Evolutionary conservation across 2,329 filamentous ascomycete genomes (phyloP), one percentile per base, ranked within the genome.

Genomic region (Cladophialophora carrionii): DNA sequence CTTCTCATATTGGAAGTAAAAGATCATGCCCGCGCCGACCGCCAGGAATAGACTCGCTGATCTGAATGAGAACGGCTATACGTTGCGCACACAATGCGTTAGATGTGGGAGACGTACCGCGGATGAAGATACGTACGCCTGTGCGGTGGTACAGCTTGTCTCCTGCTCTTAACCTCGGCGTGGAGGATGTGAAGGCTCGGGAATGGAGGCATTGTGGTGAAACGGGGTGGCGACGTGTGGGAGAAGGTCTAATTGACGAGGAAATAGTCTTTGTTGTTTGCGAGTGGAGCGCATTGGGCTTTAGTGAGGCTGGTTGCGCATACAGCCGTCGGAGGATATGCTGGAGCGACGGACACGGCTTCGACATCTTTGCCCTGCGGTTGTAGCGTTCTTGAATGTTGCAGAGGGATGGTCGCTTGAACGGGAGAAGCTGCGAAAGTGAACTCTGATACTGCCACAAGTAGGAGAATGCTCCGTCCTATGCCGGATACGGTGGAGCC

Each of bases 1-100:
- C 82, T 98, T 98, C 78, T 99, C 95, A 73, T 88, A 87, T 74
- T 93, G 91, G 79, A 99, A 98, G 77, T 98, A 99, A 79, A 91
- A 86, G 66, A 92, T 88, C 73, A 99, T 83, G 31, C 87, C 89
- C 12, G 81, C 88, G 72, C 91, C 92, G 2, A 92, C 90, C 54
- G 85, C 75, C 70, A 98, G 83, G 81, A 99, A 98, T 69, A 99
- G 84, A 57, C 92, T 72, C 20, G 92, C 94, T 34, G 94, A 90
- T 79, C 92, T 94, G 87, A 91, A 93, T 61, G 93, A 96, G 81
- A 99, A 98, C 32, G 95, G 95, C 89, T 92, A 62, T 26, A 10
- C 46, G 14, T 41, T 12, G 34, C 53, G 31, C 48, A 60, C 58
- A 49, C 55, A 61, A 63, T 37, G 31, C 29, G 65, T 60, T 53